Percentiles rank a stretch among this genome's conserved stretches.
These are phyloP conservation scores for Sclerotinia spermophila DNA, from an alignment of 2,329 filamentous ascomycete species.

Conservation along the genomic window DNA sequence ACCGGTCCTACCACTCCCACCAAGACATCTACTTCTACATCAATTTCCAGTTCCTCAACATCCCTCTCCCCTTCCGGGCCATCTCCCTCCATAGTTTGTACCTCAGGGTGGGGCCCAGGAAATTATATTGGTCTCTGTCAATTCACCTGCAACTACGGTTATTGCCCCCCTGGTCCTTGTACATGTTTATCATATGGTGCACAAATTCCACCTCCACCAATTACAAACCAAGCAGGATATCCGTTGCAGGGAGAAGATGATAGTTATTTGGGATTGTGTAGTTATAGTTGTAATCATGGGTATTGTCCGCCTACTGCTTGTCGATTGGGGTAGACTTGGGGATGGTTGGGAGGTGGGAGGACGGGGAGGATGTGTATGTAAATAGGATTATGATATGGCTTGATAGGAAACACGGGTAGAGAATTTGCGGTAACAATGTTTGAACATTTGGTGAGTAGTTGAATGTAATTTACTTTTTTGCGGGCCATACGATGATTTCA, in stretches of 20 bases:
- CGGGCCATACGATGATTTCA: neutral
- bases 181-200: slow-evolving; percentile 26
- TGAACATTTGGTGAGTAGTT: neutral
- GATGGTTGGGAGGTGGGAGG: neutral
- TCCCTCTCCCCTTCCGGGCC: slow-evolving; percentile 14
- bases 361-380: neutral
- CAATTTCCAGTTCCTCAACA: slow-evolving; percentile 4
- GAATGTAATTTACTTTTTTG: neutral
- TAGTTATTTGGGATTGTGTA: slow-evolving; percentile 45
- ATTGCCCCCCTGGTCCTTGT: slow-evolving; percentile 30
- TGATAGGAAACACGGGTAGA: neutral
- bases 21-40: neutral
- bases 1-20: neutral
- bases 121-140: slow-evolving; percentile 40
- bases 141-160: slow-evolving; percentile 33
- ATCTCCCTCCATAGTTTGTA: slow-evolving; percentile 22
- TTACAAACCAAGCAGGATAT: slow-evolving; percentile 37
- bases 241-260: slow-evolving; percentile 38
- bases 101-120: slow-evolving; percentile 31
- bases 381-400: neutral
- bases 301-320: slow-evolving; percentile 33
- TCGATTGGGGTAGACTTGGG: neutral
- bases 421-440: neutral
- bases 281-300: slow-evolving; percentile 45
- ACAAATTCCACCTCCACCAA: slow-evolving; percentile 23